A percentile compares a stretch with the other conserved stretches of the same genome.
phyloP scores from a whole-genome alignment of 331 rosid species.

The Rosa hybrid region DNA sequence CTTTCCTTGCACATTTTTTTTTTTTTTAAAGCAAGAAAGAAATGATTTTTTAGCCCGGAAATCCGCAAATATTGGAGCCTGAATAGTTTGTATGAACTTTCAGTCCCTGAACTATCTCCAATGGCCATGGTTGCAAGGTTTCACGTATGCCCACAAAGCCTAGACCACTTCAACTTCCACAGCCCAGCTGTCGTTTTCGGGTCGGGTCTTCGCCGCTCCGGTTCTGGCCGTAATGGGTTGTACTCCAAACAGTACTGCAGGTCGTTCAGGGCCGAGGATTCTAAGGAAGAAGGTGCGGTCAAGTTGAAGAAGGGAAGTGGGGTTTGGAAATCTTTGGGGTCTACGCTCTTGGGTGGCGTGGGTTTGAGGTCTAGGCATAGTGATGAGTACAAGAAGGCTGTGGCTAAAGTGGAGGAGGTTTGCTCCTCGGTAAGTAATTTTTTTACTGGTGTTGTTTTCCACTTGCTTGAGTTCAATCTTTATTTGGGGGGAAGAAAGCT shows the following conservation, averaged over 20 bases:
- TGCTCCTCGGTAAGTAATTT: conserved; percentile 58
- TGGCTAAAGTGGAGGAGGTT: conserved; percentile 66
- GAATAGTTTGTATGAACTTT: conserved; percentile 6
- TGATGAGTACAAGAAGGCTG: conserved; percentile 59
- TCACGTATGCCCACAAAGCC: conserved; percentile 53
- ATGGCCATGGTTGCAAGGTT: conserved; percentile 66
- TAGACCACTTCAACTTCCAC: conserved; percentile 32
- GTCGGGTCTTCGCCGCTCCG: conserved; percentile 36
- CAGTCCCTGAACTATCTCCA: conserved; percentile 10
- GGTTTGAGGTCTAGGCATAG: conserved; percentile 43
- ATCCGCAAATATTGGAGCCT: conserved; percentile 10
- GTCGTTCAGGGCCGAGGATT: conserved; percentile 60
- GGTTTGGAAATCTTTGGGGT: conserved; percentile 63
- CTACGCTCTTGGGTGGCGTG: conserved; percentile 49
- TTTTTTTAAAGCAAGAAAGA: background rate
- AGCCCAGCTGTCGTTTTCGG: conserved; percentile 27
- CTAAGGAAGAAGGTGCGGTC: conserved; percentile 40
- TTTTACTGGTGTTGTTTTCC: background rate
- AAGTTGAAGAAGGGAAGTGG: conserved; percentile 43
- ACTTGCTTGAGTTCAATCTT: background rate
- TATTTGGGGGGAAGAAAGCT: background rate
- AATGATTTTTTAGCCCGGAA: background rate
- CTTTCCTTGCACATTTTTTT: background rate
- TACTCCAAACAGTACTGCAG: conserved; percentile 59
- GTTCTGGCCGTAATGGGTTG: conserved; percentile 41